Evolutionary conservation across 1,139 yeast genomes (phyloP), one percentile per base, ranked within the genome.

Genomic region (Hanseniaspora sp.): DNA sequence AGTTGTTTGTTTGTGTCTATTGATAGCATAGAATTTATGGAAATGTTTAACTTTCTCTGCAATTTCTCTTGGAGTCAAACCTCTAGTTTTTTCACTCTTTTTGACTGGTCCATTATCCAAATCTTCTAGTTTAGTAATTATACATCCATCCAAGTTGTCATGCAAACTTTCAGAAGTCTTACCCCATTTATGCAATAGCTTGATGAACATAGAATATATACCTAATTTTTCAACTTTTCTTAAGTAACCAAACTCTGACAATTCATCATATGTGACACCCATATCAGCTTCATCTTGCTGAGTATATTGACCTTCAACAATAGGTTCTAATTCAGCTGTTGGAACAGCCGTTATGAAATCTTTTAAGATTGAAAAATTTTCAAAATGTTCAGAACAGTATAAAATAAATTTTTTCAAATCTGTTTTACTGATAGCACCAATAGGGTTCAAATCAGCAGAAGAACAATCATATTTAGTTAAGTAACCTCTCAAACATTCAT

Each of bases 191-290:
- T 92, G 96, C 62, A 87, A 78, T 48, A 92, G 71, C 64, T 88
- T 87, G 63, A 88, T 74, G 66, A 92, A 92, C 95, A 87, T 86
- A 7, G 95, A 86, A 64, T 84, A 84, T 4, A 98, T 98, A 0
- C 99, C 99, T 69, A 95, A 86, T 69, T 90, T 88, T 53, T 86
- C 88, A 52, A 92, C 83, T 69, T 92, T 92, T 59, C 99, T 78
- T 58, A 92, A 75, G 57, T 83, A 77, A n/a, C 99, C 99, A 71
- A 92, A 90, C 13, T 84, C 74, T 35, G 95, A 83, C 56, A 92
- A 76, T 66, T 92, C 98, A 59, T 88, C 95, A 64, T 92, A 92
- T 0, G 96, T 85, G 84, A 94, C 84, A 1, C 99, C 99, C 98
- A 92, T 92, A 66, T 92, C 99, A 8, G 79, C 82, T 67, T 92